Evolutionary conservation across 768 basidiomycete genomes (phyloP), one percentile per base, ranked within the genome.

Genomic region (Solioccasus polychromus): DNA sequence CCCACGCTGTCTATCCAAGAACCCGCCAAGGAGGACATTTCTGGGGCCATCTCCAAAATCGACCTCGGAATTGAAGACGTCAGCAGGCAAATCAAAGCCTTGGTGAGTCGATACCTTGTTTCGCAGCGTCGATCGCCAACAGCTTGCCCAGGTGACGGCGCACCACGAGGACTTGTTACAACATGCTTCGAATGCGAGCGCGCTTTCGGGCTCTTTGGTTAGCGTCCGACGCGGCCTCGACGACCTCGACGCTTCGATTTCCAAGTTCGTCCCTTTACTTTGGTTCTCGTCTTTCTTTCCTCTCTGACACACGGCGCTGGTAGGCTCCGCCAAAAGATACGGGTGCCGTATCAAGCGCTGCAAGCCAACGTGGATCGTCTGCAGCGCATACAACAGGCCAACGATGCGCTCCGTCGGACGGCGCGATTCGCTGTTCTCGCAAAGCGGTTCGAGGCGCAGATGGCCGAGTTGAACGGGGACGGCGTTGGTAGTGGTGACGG

Each of bases 51-150:
- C 23, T 83, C 90, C 6, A 93, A 90, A 63, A 74, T 99, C 4
- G 87, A 83, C 50, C 78, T 83, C 58, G 88, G 85, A 1, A 85
- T 97, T 48, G 95, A 97, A 31, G 93, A 98, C 64, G 83, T 95
- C 17, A 83, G 85, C 22, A 90, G 86, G 63, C 92, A 97, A 66
- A 85, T 98, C 41, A 88, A 88, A 67, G 75, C 73, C 37, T 72
- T 95, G 66, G 92, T 94, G 48, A 53, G 84, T 70, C 7, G 19
- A 7, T 35, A n/a, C 8, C 30, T 31, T 15, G 4, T 15, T 15
- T 15, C 30, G 14, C 30, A n/a, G 11, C 30, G 12, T 28, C 28
- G 28, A 28, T 28, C 28, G 12, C 12, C 28, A 7, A 7, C 28
- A 28, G 12, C 7, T 28, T 28, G 8, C 12, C 5, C 47, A 93